Evolutionary conservation across 1,139 yeast genomes (phyloP).

Genomic region (Saccharomyces pastorianus): DNA sequence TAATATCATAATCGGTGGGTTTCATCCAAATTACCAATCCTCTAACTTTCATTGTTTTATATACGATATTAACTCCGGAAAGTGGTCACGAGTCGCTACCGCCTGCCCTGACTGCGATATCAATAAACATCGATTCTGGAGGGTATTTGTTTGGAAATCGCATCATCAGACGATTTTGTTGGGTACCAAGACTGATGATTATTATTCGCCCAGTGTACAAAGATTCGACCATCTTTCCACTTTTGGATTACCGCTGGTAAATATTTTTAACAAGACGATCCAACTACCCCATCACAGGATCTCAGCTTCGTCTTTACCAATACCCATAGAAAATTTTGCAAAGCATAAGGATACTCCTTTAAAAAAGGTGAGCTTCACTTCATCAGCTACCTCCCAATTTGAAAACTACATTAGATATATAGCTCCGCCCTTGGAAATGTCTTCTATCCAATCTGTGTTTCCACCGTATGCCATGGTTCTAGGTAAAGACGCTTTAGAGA

Average conservation of each 20-base stretch:
- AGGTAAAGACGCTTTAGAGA: conserved; percentile 65
- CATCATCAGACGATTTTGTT: conserved; percentile 58
- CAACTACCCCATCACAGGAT: conserved; percentile 13
- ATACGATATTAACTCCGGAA: conserved; percentile 52
- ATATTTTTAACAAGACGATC: conserved; percentile 35
- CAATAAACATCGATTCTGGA: conserved; percentile 55
- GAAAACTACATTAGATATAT: conserved; percentile 70
- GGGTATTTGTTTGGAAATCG: conserved; percentile 64
- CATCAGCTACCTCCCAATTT: conserved; percentile 34
- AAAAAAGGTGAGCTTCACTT: conserved; percentile 11
- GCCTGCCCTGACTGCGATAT: conserved; percentile 46
- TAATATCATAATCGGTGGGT: conserved; percentile 54
- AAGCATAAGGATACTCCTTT: background rate
- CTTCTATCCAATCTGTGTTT: conserved; percentile 58
- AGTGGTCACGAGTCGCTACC: conserved; percentile 56
- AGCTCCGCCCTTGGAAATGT: conserved; percentile 59
- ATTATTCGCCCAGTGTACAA: conserved; percentile 46
- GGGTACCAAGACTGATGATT: conserved; percentile 43
- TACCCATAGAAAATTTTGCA: conserved; percentile 6
- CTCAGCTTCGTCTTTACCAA: conserved; percentile 4
- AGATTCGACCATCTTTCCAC: conserved; percentile 50
- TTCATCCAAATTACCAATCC: conserved; percentile 34
- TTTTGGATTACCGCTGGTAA: conserved; percentile 60
- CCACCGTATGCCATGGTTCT: conserved; percentile 71
- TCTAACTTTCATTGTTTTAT: conserved; percentile 48